phyloP scores from a whole-genome alignment of 495 filamentous ascomycete genomes.

The Penicillium cinerascens region DNA sequence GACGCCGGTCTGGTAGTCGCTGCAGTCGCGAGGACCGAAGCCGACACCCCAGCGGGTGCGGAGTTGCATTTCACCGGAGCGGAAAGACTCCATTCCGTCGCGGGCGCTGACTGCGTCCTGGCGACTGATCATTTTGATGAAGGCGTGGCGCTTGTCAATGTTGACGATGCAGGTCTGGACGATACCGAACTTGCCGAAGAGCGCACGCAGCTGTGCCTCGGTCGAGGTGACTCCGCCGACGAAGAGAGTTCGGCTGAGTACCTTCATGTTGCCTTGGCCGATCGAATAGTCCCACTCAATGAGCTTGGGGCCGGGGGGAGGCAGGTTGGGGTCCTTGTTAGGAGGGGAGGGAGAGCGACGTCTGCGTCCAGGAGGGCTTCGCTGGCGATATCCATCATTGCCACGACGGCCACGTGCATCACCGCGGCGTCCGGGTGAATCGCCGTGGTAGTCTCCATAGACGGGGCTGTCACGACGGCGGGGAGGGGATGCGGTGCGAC shows the following conservation, averaged over 20 bases:
- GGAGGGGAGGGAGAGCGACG: constrained; percentile 59
- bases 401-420: constrained; percentile 52
- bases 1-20: constrained; percentile 88
- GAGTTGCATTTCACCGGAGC: constrained; percentile 66
- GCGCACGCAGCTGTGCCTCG: constrained; percentile 72
- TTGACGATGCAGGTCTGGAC: constrained; percentile 99
- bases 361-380: constrained; percentile 66
- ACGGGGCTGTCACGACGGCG: constrained; percentile 67
- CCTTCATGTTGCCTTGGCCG: constrained; percentile 76
- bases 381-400: constrained; percentile 73
- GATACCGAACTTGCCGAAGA: constrained; percentile 74
- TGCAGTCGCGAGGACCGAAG: constrained; percentile 95
- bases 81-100: constrained; percentile 83
- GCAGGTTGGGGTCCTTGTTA: constrained; percentile 49
- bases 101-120: constrained; percentile 79
- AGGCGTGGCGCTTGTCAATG: constrained; percentile 94
- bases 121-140: constrained; percentile 96
- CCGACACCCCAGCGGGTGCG: constrained; percentile 97
- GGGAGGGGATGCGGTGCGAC: constrained; percentile 54
- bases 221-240: constrained; percentile 91
- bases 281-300: constrained; percentile 75
- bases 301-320: constrained; percentile 66
- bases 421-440: constrained; percentile 56
- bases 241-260: constrained; percentile 91
- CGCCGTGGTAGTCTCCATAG: constrained; percentile 64